Percentiles rank a stretch among this genome's conserved stretches.
Evolutionary conservation across 768 basidiomycete genomes (phyloP).

Genomic region (Trametes elegans): DNA sequence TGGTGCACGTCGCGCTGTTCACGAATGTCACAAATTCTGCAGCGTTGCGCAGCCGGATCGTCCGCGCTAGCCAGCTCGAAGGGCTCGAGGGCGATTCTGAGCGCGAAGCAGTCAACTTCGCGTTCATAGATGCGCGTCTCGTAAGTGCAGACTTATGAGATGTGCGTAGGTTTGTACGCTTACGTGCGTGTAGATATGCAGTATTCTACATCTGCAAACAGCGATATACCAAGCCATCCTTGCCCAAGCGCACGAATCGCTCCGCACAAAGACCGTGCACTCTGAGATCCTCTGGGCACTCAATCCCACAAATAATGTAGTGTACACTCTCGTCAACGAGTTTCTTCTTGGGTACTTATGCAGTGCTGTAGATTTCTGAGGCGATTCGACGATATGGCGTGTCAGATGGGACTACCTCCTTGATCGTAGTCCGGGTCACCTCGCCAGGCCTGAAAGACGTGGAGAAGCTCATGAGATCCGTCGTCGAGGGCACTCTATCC

Average conservation of each 20-base stretch:
- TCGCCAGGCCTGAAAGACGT: constrained; percentile 41
- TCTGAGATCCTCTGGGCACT: constrained; percentile 88
- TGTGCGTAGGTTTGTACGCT: no score
- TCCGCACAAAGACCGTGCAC: constrained; percentile 86
- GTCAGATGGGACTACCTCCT: constrained; percentile 56
- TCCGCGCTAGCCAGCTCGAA: constrained; percentile 60
- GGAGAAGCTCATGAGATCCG: constrained; percentile 49
- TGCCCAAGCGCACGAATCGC: constrained; percentile 51
- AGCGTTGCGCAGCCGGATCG: constrained; percentile 60
- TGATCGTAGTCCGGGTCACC: constrained; percentile 72
- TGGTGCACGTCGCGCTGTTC: constrained; percentile 66
- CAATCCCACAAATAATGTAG: constrained; percentile 86
- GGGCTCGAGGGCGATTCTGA: constrained; percentile 64
- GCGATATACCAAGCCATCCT: constrained; percentile 83
- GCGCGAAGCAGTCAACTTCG: constrained; percentile 81
- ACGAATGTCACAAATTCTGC: constrained; percentile 61
- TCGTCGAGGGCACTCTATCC: constrained; percentile 57
- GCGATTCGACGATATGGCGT: constrained; percentile 85
- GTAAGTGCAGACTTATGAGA: constrained; percentile 50
- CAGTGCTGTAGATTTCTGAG: constrained; percentile 74
- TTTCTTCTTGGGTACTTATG: neutral
- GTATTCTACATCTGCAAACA: constrained; percentile 75
- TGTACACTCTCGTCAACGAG: neutral
- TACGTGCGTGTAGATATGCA: constrained; percentile 76
- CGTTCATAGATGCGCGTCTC: constrained; percentile 83